A percentile compares a stretch with the other conserved stretches of the same genome.
Evolutionary conservation across 768 basidiomycete species (phyloP).

Genomic region (Mycena latifolia): DNA sequence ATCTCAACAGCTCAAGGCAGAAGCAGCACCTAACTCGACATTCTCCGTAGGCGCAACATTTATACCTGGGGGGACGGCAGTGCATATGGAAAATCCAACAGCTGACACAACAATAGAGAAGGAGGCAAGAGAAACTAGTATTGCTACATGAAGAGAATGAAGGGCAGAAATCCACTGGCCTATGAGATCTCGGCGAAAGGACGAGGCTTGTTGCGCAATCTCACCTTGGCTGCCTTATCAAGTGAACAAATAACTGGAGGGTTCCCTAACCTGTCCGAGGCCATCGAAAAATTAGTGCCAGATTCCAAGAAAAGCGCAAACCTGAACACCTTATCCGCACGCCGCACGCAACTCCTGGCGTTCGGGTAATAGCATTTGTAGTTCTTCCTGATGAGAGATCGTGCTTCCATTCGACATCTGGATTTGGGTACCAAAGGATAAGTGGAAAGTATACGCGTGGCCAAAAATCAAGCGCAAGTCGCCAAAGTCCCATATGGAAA

Average conservation of each 20-base stretch:
- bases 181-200: no score
- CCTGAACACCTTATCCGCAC: neutral
- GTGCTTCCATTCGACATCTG: neutral
- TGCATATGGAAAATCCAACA: conserved; percentile 1
- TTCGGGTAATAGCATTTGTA: neutral
- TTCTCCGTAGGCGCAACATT: neutral
- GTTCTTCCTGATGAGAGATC: neutral
- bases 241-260: no score
- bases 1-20: conserved; percentile 17
- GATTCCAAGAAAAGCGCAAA: neutral
- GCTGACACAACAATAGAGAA: neutral
- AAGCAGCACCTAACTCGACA: conserved; percentile 9
- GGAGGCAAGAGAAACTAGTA: neutral
- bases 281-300: no score
- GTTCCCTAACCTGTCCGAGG: no score
- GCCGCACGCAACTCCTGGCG: neutral
- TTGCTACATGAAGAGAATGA: no score
- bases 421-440: conserved; percentile 1
- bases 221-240: no score
- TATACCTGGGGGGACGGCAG: conserved; percentile 1
- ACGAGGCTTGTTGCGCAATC: no score
- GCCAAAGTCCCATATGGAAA: no score
- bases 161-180: no score
- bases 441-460: neutral
- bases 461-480: conserved; percentile 10